Conservation (phyloP, 2,329 filamentous ascomycete genomes). For the Aspergillus glaucus region DNA sequence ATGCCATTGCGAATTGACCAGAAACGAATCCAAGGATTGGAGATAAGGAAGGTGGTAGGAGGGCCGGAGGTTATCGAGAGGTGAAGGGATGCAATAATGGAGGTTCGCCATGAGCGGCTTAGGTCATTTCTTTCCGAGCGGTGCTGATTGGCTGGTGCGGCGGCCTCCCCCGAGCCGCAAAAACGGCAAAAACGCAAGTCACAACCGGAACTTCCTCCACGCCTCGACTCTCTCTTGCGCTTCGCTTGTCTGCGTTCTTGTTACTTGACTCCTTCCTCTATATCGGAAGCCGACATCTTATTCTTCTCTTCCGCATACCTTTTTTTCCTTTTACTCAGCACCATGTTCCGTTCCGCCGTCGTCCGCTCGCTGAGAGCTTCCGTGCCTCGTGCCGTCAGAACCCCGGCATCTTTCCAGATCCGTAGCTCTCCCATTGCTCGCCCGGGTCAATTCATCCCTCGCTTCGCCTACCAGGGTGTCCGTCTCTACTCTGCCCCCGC, state of each 20-base stretch:
- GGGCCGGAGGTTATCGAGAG: slow-evolving; percentile 9
- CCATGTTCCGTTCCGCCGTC: slow-evolving; percentile 85
- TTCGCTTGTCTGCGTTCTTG: slow-evolving; percentile 5
- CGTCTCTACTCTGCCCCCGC: slow-evolving; percentile 82
- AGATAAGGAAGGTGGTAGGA: neutral
- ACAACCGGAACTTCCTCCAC: neutral
- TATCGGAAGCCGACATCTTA: slow-evolving; percentile 1
- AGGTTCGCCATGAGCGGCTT: slow-evolving; percentile 22
- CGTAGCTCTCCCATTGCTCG: slow-evolving; percentile 57
- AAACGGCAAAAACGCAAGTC: slow-evolving; percentile 1
- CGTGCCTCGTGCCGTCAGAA: slow-evolving; percentile 46
- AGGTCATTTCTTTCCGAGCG: slow-evolving; percentile 36
- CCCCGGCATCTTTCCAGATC: slow-evolving; percentile 55
- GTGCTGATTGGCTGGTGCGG: slow-evolving; percentile 34
- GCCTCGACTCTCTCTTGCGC: slow-evolving; percentile 11
- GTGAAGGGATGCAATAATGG: slow-evolving; percentile 6
- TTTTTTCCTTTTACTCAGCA: slow-evolving; percentile 27
- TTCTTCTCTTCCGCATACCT: slow-evolving; percentile 1
- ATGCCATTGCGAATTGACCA: slow-evolving; percentile 34
- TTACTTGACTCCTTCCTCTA: slow-evolving; percentile 1
- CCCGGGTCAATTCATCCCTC: slow-evolving; percentile 55
- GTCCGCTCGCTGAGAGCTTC: slow-evolving; percentile 64
- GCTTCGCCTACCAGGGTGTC: slow-evolving; percentile 60
- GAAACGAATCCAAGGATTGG: neutral
- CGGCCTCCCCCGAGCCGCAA: slow-evolving; percentile 27